Conservation (phyloP, 2,329 filamentous ascomycete species). For the Ophiostoma montium region DNA sequence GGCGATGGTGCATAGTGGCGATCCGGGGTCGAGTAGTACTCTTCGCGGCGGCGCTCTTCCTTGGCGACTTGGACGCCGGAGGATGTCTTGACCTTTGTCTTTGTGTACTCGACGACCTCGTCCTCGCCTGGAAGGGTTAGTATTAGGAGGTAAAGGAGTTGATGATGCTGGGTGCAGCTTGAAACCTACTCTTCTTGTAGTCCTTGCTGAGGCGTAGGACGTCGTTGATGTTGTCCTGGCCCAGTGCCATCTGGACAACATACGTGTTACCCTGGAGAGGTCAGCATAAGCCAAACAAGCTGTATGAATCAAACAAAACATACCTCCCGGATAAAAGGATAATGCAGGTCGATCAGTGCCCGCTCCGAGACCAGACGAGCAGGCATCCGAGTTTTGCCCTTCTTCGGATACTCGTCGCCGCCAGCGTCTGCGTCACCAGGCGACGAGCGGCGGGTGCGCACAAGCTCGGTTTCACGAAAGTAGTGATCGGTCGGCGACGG, state of each 20-base stretch:
- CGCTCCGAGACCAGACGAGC: slow-evolving; percentile 64
- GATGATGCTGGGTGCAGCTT: too few species aligned
- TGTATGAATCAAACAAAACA: slow-evolving; percentile 19
- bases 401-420: slow-evolving; percentile 59
- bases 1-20: slow-evolving; percentile 9
- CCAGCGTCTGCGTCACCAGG: too few species aligned
- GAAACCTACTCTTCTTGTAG: slow-evolving; percentile 47
- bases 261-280: slow-evolving; percentile 55
- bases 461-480: slow-evolving; percentile 47
- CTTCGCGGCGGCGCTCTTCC: slow-evolving; percentile 30
- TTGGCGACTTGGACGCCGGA: slow-evolving; percentile 28
- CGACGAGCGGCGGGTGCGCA: slow-evolving; percentile 33
- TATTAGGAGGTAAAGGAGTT: not conserved
- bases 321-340: slow-evolving; percentile 79
- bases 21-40: slow-evolving; percentile 24
- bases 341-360: slow-evolving; percentile 71
- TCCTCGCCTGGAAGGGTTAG: not conserved
- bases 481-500: slow-evolving; percentile 21
- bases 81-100: slow-evolving; percentile 1
- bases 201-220: slow-evolving; percentile 71
- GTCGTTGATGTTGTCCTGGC: slow-evolving; percentile 84
- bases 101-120: slow-evolving; percentile 9
- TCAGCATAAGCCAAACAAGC: not conserved
- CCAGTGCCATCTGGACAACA: slow-evolving; percentile 70
- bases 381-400: slow-evolving; percentile 82